A percentile compares a stretch with the other conserved stretches of the same genome.
These are phyloP conservation scores for Dimargaris xerosporica DNA, from an alignment of 192 early-diverging fungal species.

Conservation along the genomic window DNA sequence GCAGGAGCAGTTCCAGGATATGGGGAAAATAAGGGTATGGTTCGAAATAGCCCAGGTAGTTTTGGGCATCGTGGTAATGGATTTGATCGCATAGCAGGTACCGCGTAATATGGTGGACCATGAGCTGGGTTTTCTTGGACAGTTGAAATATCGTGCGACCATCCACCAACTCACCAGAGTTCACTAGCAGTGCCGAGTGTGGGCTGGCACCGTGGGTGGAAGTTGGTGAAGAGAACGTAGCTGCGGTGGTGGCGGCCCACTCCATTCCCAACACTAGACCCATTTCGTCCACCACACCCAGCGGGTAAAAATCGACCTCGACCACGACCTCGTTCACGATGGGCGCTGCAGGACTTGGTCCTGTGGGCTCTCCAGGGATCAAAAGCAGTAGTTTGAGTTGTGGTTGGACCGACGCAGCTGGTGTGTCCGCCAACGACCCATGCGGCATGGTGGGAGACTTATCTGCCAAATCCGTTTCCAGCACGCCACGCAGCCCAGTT, in stretches of 20 bases:
- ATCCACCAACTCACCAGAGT: not conserved
- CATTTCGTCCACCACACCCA: conserved; percentile 4
- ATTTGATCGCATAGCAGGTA: not conserved
- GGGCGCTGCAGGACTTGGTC: too few species aligned
- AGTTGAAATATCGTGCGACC: not conserved
- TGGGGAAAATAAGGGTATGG: conserved; percentile 79
- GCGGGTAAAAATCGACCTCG: conserved; percentile 6
- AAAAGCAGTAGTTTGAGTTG: too few species aligned
- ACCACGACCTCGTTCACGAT: not conserved
- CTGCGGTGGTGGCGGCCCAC: not conserved
- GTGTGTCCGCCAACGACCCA: too few species aligned
- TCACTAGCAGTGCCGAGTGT: not conserved
- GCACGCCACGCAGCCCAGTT: too few species aligned
- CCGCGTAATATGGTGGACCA: not conserved
- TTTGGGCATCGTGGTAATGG: conserved; percentile 22
- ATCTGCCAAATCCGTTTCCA: too few species aligned
- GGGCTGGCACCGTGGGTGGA: not conserved
- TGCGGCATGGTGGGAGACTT: too few species aligned
- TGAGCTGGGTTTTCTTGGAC: not conserved
- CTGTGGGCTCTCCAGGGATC: too few species aligned
- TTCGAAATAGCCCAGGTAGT: conserved; percentile 41
- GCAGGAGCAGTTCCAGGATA: conserved; percentile 81
- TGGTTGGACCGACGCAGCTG: too few species aligned
- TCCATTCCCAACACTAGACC: conserved; percentile 2
- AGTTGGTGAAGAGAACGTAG: not conserved